These are phyloP conservation scores for Aspergillus sojae DNA, from an alignment of 2,329 filamentous ascomycete species.

Conservation along the genomic window DNA sequence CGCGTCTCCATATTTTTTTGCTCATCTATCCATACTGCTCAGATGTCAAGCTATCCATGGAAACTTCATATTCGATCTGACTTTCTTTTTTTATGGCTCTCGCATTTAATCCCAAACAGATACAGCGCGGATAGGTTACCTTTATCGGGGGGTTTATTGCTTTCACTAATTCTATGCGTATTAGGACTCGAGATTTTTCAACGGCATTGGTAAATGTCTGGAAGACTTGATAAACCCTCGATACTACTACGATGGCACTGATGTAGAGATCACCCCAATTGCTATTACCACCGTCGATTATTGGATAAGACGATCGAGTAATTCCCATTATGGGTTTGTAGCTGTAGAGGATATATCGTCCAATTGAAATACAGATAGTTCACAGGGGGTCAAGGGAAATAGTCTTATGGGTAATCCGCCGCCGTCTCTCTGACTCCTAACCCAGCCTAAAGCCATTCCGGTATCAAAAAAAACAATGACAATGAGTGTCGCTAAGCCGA, in stretches of 20 bases:
- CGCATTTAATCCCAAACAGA: neutral
- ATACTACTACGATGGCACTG: neutral
- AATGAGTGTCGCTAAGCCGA: slow-evolving; percentile 53
- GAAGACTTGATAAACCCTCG: neutral
- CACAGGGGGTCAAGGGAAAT: neutral
- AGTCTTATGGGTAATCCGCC: slow-evolving; percentile 2
- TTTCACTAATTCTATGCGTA: neutral
- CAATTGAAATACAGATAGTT: slow-evolving; percentile 2
- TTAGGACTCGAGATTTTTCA: neutral
- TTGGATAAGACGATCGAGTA: neutral
- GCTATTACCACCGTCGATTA: neutral
- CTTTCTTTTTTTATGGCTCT: neutral
- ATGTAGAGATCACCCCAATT: neutral
- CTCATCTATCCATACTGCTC: neutral
- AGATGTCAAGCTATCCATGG: no score
- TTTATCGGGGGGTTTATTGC: neutral
- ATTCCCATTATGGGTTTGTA: neutral
- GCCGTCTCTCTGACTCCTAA: slow-evolving; percentile 15
- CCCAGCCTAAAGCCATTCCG: slow-evolving; percentile 17
- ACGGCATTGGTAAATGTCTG: neutral
- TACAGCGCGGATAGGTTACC: neutral
- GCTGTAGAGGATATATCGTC: neutral
- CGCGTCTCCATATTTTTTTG: neutral
- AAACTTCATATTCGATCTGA: no score
- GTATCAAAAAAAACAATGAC: slow-evolving; percentile 15